Base-by-base conservation (phyloP, 1,284 basidiomycete species). In the Hemileia vastatrix region DNA sequence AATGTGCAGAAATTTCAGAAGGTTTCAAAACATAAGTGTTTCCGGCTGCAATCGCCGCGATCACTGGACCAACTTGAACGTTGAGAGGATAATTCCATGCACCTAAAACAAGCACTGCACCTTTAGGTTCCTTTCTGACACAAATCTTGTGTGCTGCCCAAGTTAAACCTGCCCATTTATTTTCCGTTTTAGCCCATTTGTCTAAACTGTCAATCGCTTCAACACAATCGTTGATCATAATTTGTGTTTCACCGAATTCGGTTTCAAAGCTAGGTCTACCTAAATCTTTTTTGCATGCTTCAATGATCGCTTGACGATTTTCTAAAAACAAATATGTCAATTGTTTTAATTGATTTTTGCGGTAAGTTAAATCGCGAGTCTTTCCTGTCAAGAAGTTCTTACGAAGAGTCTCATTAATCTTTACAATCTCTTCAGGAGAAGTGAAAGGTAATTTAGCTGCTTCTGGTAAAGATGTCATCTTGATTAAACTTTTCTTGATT, bases 1-100 rank as follows among this genome's bases (percentile, higher is more conserved):
- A 81, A 6, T 84, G 81, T 0, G 85, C 82, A 0, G 84, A 79
- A n/a, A 85, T 78, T 74, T 95, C 92, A 0, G 90, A 88, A 0
- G 87, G 86, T n/a, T n/a, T n/a, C n/a, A n/a, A n/a, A n/a, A 73
- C 61, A 50, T 67, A 68, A 1, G 71, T 71, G 65, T 74, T 74
- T n/a, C 74, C 74, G 6, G 74, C 74, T 23, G 74, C 72, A 54
- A 75, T 71, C 31, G 74, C 74, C 31, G 66, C 69, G 27, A 75
- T 63, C 23, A 74, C 63, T 24, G 74, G 74, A 31, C 71, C 70
- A 51, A 75, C 49, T 56, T 72, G 69, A 31, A 75, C 69, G 19
- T 69, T 2, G 24, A 54, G 1, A 2, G 13, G 13, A 31, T 45
- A 33, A 13, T n/a, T n/a, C 71, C 71, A 71, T 6, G 68, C 79